phyloP scores from a whole-genome alignment of 164 flowering plant species.

The Macadamia tetraphylla region DNA sequence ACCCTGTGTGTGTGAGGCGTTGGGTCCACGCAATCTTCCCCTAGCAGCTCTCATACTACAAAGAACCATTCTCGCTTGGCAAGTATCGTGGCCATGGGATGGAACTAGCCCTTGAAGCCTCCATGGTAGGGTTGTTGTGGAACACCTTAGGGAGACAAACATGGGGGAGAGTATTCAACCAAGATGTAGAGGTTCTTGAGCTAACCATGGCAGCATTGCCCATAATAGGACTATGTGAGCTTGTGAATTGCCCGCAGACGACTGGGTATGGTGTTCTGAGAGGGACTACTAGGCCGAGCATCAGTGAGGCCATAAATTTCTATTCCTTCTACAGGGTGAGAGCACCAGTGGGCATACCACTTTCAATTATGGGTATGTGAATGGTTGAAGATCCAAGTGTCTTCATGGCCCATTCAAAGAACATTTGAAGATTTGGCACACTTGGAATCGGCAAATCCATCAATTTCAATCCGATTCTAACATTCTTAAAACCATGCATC shows the following conservation, averaged over 20 bases:
- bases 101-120: constrained; percentile 34
- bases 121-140: constrained; percentile 48
- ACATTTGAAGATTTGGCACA: no score
- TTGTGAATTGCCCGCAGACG: constrained; percentile 92
- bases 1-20: constrained; percentile 85
- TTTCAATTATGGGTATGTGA: constrained; percentile 60
- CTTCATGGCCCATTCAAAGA: no score
- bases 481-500: no score
- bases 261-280: constrained; percentile 84
- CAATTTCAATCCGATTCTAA: no score
- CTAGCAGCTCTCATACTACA: constrained; percentile 42
- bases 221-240: constrained; percentile 83
- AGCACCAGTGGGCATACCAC: constrained; percentile 56
- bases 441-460: no score
- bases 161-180: constrained; percentile 73
- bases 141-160: constrained; percentile 49
- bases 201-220: constrained; percentile 59
- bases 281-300: constrained; percentile 72
- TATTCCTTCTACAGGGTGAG: constrained; percentile 86
- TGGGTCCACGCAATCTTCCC: constrained; percentile 54
- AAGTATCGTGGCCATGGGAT: constrained; percentile 38
- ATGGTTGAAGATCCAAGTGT: no score
- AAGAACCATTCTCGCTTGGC: constrained; percentile 63
- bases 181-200: constrained; percentile 50
- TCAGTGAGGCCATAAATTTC: constrained; percentile 70